Evolutionary conservation across 805 yeast genomes (phyloP), one percentile per base, ranked within the genome.

Genomic region (Candida morakotiae): DNA sequence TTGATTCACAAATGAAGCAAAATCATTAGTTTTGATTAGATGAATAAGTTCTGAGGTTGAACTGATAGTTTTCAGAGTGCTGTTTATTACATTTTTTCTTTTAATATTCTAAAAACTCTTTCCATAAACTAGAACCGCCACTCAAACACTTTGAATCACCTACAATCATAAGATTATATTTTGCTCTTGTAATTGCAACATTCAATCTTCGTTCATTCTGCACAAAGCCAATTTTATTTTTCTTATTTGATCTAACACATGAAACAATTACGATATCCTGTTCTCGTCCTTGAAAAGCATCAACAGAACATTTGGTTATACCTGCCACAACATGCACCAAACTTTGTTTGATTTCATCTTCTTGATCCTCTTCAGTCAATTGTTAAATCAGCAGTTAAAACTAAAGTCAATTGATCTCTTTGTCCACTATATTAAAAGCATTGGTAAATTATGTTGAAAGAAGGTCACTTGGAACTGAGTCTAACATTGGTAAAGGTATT

Each of bases 101-200:
- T 55, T 35, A 77, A 50, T 40, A 62, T 61, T 2, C 55, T 33
- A 78, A 56, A 47, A 76, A 75, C 25, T 67, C 69, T 6, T 52
- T 53, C 86, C 85, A 79, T 21, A 75, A 45, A 1, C 48, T 39
- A 40, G 67, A 72, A 5, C 79, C 75, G n/a, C 56, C 55, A 59
- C 11, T 75, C 69, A 46, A 77, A 61, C 60, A 71, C 10, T 47
- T 33, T 11, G 48, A 56, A 44, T 63, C 64, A 15, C 69, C 69
- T 31, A 62, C 47, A 13, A 63, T 40, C n/a, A 85, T 71, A 44
- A 87, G 58, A 5, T 96, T 96, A 52, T 77, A 87, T 55, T 75
- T 81, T 18, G 96, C 95, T 60, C 96, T 77, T 1, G 96, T 87
- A 34, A 87, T 66, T 4, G 95, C 96, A 40, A 87, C 96, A 56